Base-by-base conservation (phyloP, 129 eudicot species). In the Tagetes patula region DNA sequence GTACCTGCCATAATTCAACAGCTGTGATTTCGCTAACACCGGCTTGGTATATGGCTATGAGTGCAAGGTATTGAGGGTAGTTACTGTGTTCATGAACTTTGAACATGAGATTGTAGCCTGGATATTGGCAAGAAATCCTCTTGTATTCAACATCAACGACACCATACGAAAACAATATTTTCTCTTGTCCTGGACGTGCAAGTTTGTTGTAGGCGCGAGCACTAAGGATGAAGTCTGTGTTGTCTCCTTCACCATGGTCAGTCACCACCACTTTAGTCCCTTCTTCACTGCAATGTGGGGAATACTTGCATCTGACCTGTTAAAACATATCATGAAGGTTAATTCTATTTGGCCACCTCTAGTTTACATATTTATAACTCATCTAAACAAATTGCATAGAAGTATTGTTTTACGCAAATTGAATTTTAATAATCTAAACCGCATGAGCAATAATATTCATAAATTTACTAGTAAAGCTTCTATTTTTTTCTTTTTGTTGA, bases 291-390 rank as follows among this genome's bases (percentile, higher is more conserved):
- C 99, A 94, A 38, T 74, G 82, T 0, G 50, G 45, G 8, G 87
- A 74, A n/a, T 74, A 84, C 73, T 81, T 94, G 94, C 99, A 94
- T 77, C 97, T 75, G 27, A 90, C 98, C 98, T 94, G 85, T 54
- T 47, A 1, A 47, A 11, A 47, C 52, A 47, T 47, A 47, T 47
- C 60, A 7, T 54, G 30, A 52, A 13, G 58, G 32, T 47, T 2
- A 47, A 11, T 43, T 6, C 8, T 43, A 43, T 43, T 43, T 43
- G 6, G 11, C 48, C 48, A 43, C 48, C 48, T 43, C 48, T 43
- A 6, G 48, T 43, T 43, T 43, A 7, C 48, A 43, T 43, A 43
- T 43, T 10, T 10, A 43, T 43, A 43, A 43, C 27, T 20, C 27
- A 20, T 20, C 27, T 20, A 20, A 20, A 20, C 27, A 20, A 20